A percentile compares a stretch with the other conserved stretches of the same genome.
Conservation (phyloP, 2,329 filamentous ascomycete genomes). For the Neurospora crassa region DNA sequence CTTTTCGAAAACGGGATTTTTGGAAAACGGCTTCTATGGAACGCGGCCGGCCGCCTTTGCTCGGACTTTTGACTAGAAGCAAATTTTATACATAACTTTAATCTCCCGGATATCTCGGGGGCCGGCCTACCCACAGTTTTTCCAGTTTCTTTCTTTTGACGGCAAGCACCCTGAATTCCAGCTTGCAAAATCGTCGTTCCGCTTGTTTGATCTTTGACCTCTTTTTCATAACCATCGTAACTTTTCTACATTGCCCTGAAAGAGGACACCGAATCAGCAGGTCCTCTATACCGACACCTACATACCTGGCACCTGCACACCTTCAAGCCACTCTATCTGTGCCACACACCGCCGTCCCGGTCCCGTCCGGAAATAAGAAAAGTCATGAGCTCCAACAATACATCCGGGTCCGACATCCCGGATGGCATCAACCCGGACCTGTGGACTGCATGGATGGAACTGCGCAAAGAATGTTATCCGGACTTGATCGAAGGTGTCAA, state of each 20-base stretch:
- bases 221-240: not conserved
- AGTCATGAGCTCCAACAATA: not conserved
- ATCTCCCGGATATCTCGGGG: not conserved
- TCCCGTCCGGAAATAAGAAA: not conserved
- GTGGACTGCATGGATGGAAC: not conserved
- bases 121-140: not conserved
- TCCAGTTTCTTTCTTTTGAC: not conserved
- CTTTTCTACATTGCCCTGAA: not conserved
- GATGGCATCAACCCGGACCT: not conserved
- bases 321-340: not conserved
- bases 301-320: not conserved
- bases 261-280: not conserved
- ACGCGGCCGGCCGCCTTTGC: not conserved
- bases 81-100: not conserved
- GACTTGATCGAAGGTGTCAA: conserved; percentile 2
- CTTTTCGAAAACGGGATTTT: not conserved
- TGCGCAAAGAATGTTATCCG: conserved; percentile 3
- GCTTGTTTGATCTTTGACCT: not conserved
- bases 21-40: not conserved
- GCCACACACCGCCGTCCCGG: not conserved
- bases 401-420: not conserved
- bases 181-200: not conserved
- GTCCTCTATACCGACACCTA: not conserved
- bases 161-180: not conserved
- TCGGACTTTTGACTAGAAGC: not conserved